Base-by-base conservation (phyloP, 495 filamentous ascomycete species). In the Neurospora pannonica region DNA sequence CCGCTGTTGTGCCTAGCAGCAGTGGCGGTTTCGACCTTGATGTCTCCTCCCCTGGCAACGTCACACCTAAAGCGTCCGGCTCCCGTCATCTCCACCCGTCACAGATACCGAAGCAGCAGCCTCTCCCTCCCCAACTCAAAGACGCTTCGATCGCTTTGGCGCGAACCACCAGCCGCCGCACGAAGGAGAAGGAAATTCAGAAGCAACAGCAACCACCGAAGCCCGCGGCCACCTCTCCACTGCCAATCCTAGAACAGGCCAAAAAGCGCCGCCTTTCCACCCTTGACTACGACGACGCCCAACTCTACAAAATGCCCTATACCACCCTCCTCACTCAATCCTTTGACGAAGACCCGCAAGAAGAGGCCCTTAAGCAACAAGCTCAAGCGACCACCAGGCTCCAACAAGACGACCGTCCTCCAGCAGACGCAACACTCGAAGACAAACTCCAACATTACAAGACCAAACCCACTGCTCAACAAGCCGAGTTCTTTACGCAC, bases 401-500 rank as follows among this genome's bases (percentile, higher is more conserved):
- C 21, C 48, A 60, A 15, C 48, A 60, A 34, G 54, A 67, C 5
- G 54, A 67, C 5, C 24, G 54, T 34, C 77, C 72, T 3, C 75
- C 78, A 10, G 21, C 42, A 43, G 72, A 69, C 7, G 78, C 71
- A 4, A 73, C 72, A 11, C 74, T 89, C 9, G 78, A 81, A 21
- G 82, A 85, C 4, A 85, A 85, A 48, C 77, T 91, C 5, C 75
- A 81, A 42, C 78, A 87, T 71, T 84, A 85, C 75, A 74, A 78
- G 70, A 48, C 38, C 72, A 76, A 83, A 73, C 76, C 80, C 31
- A 70, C 82, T 80, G 39, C 84, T 24, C 85, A 88, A 21, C 91
- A 93, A 73, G 83, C 83, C 70, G 81, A 84, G 2, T 93, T 94
- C 80, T 90, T 94, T 75, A 82, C 86, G 11, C 86, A 86, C 6